Evolutionary conservation across 495 filamentous ascomycete genomes (phyloP), one percentile per base, ranked within the genome.

Genomic region (Staphylotrichum longicolle): DNA sequence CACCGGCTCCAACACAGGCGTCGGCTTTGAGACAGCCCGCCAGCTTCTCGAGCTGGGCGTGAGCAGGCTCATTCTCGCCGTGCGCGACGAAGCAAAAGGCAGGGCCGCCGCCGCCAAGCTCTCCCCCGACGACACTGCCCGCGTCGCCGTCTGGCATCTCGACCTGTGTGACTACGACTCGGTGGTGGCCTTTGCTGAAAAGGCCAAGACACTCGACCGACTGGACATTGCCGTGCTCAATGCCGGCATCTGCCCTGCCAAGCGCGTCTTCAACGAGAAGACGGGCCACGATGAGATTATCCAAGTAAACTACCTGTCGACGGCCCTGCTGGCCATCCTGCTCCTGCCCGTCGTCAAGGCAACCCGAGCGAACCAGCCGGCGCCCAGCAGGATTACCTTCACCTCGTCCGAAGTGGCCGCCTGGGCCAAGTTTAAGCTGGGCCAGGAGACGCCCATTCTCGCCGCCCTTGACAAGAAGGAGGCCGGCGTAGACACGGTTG

Each of bases 141-240:
- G 11, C 11, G 77, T 80, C 51, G 78, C 84, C 45, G 83, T 85
- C n/a, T 84, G 81, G 82, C 54, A 72, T 6, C 66, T 87, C 0
- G 82, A 87, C 57, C 72, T 85, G 52, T 54, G 65, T 20, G 75
- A 72, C 0, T 83, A 83, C 54, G 65, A 64, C 2, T 82, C 80
- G 0, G 66, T 83, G 15, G 67, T 74, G 34, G 70, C 69, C 0
- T 85, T 87, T 62, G 75, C 68, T 4, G 60, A 66, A 1, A 75
- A 70, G 5, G 70, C 68, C 11, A 70, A 76, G 1, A 65, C 35
- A 10, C 68, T 82, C 0, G 6, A 63, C 5, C 67, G 78, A 0
- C 57, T 86, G 3, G 79, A 86, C 60, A 74, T 81, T 8, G 77
- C 71, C 12, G 73, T 85, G 30, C 76, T 85, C 45, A 86, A 86